These are phyloP conservation scores for Oropetium thomaeum DNA, from an alignment of 176 grass and related monocot species.

Conservation along the genomic window DNA sequence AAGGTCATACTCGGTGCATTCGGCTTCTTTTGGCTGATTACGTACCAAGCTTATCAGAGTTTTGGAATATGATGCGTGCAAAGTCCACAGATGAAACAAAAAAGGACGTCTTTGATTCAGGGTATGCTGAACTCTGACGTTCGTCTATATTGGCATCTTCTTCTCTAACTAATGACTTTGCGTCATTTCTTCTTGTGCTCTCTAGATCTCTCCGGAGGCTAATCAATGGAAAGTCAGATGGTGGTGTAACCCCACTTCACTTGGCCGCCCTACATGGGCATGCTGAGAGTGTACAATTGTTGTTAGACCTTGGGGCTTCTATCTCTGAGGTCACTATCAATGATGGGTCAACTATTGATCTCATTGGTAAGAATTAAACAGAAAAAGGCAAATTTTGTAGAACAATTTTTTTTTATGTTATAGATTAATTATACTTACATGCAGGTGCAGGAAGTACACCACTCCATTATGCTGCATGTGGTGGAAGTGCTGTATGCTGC, in stretches of 20 bases:
- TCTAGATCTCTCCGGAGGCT: conserved; percentile 61
- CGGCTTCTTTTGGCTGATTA: conserved; percentile 82
- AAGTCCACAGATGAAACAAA: conserved; percentile 51
- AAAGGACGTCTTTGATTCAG: conserved; percentile 45
- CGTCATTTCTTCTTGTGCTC: conserved; percentile 31
- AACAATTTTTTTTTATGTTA: neutral
- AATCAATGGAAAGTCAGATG: conserved; percentile 82
- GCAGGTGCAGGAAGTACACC: conserved; percentile 87
- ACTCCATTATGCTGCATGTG: conserved; percentile 94
- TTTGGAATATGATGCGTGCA: conserved; percentile 64
- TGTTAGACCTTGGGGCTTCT: conserved; percentile 90
- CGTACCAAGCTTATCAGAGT: conserved; percentile 76
- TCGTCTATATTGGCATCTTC: conserved; percentile 22
- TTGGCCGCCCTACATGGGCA: conserved; percentile 85
- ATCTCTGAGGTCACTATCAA: conserved; percentile 76
- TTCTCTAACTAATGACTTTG: conserved; percentile 35
- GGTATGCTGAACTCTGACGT: conserved; percentile 75
- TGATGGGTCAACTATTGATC: conserved; percentile 98
- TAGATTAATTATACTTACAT: conserved; percentile 23
- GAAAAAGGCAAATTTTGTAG: neutral
- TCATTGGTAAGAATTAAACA: conserved; percentile 62
- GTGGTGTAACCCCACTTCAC: conserved; percentile 86
- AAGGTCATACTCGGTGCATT: conserved; percentile 82
- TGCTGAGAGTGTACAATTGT: conserved; percentile 73
- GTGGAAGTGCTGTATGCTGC: conserved; percentile 88